A percentile compares a stretch with the other conserved stretches of the same genome.
phyloP scores from a whole-genome alignment of 768 basidiomycete genomes.

The Neoboletus magnificus region DNA sequence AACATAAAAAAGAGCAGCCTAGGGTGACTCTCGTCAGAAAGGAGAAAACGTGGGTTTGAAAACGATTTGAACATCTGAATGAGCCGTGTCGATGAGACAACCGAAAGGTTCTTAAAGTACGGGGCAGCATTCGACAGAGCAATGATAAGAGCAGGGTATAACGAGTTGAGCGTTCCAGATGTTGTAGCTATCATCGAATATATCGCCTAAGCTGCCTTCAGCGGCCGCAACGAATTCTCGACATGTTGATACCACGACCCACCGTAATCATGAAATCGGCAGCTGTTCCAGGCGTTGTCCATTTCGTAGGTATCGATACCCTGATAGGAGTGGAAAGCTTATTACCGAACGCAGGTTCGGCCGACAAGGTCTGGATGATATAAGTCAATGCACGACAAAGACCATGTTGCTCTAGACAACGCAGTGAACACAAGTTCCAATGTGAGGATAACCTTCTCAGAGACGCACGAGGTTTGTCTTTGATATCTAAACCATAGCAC shows the following conservation, averaged over 20 bases:
- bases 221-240: slow-evolving; percentile 3
- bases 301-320: slow-evolving; percentile 70
- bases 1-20: slow-evolving; percentile 89
- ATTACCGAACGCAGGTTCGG: slow-evolving; percentile 74
- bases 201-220: slow-evolving; percentile 54
- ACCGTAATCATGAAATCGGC: slow-evolving; percentile 90
- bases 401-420: slow-evolving; percentile 76
- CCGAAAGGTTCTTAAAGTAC: slow-evolving; percentile 75
- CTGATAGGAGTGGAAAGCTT: slow-evolving; percentile 64
- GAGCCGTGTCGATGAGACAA: slow-evolving; percentile 78
- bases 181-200: slow-evolving; percentile 90
- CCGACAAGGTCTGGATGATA: slow-evolving; percentile 86
- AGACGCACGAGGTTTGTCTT: slow-evolving; percentile 84
- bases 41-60: slow-evolving; percentile 80
- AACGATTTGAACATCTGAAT: slow-evolving; percentile 91
- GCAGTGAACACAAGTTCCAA: slow-evolving; percentile 6
- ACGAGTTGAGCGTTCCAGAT: slow-evolving; percentile 70
- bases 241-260: slow-evolving; percentile 24
- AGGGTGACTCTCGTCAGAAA: slow-evolving; percentile 95
- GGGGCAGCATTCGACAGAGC: slow-evolving; percentile 87
- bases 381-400: slow-evolving; percentile 87
- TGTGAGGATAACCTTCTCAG: background rate
- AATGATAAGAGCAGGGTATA: slow-evolving; percentile 93
- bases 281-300: slow-evolving; percentile 65
- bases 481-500: slow-evolving; percentile 81